A percentile compares a stretch with the other conserved stretches of the same genome.
Conservation (phyloP, 192 early-diverging fungal species). For the Physocladia obscura region DNA sequence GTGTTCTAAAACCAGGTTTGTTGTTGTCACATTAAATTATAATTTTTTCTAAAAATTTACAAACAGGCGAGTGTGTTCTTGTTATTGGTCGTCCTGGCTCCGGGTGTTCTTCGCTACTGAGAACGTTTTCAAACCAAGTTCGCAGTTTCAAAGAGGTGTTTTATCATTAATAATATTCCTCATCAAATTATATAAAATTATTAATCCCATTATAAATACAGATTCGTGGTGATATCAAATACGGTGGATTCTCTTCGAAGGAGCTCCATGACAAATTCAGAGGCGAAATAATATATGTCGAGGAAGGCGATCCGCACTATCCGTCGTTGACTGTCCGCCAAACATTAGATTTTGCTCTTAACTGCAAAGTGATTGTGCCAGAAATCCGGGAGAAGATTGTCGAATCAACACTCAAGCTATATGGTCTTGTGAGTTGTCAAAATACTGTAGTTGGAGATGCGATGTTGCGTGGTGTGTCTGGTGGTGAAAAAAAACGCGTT, state of each 20-base stretch:
- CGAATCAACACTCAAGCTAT: constrained; percentile 42
- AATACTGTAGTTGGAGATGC: constrained; percentile 67
- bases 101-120: constrained; percentile 65
- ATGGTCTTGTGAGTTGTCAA: constrained; percentile 33
- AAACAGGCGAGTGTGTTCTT: constrained; percentile 63
- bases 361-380: constrained; percentile 57
- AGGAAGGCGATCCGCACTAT: constrained; percentile 79
- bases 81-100: constrained; percentile 71
- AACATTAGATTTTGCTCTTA: constrained; percentile 75
- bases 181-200: no score
- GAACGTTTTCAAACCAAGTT: constrained; percentile 58
- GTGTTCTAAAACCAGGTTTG: constrained; percentile 66
- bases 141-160: constrained; percentile 40
- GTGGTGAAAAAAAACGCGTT: constrained; percentile 85
- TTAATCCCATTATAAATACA: no score
- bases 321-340: constrained; percentile 75
- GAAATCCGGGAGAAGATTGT: constrained; percentile 48
- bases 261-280: constrained; percentile 62
- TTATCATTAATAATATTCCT: no score
- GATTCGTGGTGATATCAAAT: constrained; percentile 57
- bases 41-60: no score
- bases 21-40: no score
- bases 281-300: constrained; percentile 76
- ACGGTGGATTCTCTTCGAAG: constrained; percentile 64
- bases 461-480: constrained; percentile 71